Evolutionary conservation across 805 yeast genomes (phyloP), one percentile per base, ranked within the genome.

Genomic region (Pichia occidentalis): DNA sequence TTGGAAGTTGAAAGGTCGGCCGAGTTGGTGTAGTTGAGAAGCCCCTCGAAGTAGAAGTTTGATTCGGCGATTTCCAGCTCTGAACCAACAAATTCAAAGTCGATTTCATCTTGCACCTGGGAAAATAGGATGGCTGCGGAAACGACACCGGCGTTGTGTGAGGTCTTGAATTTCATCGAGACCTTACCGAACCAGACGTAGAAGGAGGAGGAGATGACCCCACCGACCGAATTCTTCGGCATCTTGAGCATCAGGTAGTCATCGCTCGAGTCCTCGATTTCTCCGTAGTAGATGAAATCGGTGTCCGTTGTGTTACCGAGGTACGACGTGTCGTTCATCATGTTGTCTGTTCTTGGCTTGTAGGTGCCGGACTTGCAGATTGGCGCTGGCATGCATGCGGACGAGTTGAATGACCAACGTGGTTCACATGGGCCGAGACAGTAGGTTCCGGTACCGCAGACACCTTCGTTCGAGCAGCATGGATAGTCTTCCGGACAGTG

Each of bases 341-440:
- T 37, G 7, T 44, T 30, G 28, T 56, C 57, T 8, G 55, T 48
- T 33, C 56, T 59, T 50, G 79, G 77, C 1, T 48, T 44, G 6
- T 75, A 73, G 2, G 54, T 42, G 25, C 67, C 54, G 44, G 71
- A 55, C 51, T 67, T 58, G 70, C 94, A 85, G 6, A 77, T 66
- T 10, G 97, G 95, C 73, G 75, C 73, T 5, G 97, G 87, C 77
- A 85, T 74, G 63, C 97, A 88, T 1, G 95, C 76, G 10, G 73
- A 63, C 37, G 73, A 53, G 46, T 70, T 70, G 64, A 60, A 77
- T 4, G 95, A 84, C 53, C 51, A 78, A 44, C 77, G 65, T 26
- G 92, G 82, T 61, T 87, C 85, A 66, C 97, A 88, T 24, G 94
- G 90, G 43, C 90, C 92, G 36, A 87, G 67, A 67, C 97, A 88